Evolutionary conservation across 768 basidiomycete species (phyloP), one percentile per base, ranked within the genome.

Genomic region (Coprinopsis sp.): DNA sequence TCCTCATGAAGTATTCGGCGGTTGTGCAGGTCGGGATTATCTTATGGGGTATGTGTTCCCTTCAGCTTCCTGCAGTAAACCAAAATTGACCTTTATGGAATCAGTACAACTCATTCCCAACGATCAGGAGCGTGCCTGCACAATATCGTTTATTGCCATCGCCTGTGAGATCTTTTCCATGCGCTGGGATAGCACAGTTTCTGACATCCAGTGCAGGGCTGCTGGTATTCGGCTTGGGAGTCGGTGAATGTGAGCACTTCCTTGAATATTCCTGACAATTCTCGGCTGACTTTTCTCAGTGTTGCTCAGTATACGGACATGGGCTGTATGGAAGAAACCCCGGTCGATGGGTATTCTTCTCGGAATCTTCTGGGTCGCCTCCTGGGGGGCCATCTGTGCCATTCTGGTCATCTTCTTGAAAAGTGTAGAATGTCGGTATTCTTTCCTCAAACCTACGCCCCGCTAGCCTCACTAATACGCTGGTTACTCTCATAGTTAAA

Each of bases 1-100:
- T 60, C 31, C 21, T 60, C 12, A 54, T 54, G 30, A 52, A 55
- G 40, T 60, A 60, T 22, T 53, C 53, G 16, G 43, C 53, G 3
- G 50, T 60, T 29, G 28, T 54, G 3, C 57, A 60, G 34, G 54
- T 50, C n/a, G 56, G 45, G 8, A 49, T 58, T 6, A 43, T 60
- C 13, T 50, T 56, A 3, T 54, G 47, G 37, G 53, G 59, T 60
- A 39, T 40, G 54, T 46, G 7, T 5, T 46, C 6, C 34, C 1
- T 18, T 19, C 12, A 12, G 12, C 6, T 36, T 21, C 13, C 3
- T 21, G 3, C 16, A n/a, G 14, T 14, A 18, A 8, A 8, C 18
- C n/a, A n/a, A n/a, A n/a, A 23, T 27, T 39, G 23, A 22, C 12
- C 6, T 2, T 8, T 18, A 4, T 30, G 10, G 30, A 8, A 31